These are phyloP conservation scores for Kazachstania sp. DNA, from an alignment of 1,139 yeast species.

Conservation along the genomic window DNA sequence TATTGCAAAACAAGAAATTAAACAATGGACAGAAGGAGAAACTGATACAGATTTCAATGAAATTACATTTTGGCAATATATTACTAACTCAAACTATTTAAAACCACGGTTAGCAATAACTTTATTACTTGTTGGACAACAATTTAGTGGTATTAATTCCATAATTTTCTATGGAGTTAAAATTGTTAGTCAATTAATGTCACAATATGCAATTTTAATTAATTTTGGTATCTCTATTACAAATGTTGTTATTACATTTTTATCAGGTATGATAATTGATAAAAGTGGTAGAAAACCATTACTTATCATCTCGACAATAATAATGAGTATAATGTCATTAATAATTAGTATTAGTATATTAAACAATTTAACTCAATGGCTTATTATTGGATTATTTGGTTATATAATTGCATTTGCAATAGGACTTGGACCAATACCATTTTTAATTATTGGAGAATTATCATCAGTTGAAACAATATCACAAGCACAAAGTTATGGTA, in stretches of 20 bases:
- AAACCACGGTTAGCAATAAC: constrained; percentile 61
- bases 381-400: constrained; percentile 58
- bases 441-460: constrained; percentile 78
- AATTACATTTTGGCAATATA: constrained; percentile 35
- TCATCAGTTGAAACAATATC: constrained; percentile 75
- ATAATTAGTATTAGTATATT: constrained; percentile 62
- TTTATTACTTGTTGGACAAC: constrained; percentile 77
- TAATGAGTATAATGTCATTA: constrained; percentile 63
- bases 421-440: constrained; percentile 94
- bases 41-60: not conserved
- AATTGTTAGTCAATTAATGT: constrained; percentile 56
- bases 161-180: constrained; percentile 89
- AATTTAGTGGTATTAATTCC: constrained; percentile 85
- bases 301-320: constrained; percentile 50
- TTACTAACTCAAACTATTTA: constrained; percentile 43
- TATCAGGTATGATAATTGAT: constrained; percentile 68
- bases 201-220: constrained; percentile 57
- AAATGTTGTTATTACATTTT: constrained; percentile 63
- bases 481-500: constrained; percentile 87
- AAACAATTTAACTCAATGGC: constrained; percentile 39
- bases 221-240: constrained; percentile 68
- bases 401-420: constrained; percentile 81
- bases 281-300: constrained; percentile 68
- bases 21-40: constrained; percentile 21
- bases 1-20: constrained; percentile 28